Base-by-base conservation (phyloP, 331 rosid genomes). In the Malus hybrid region DNA sequence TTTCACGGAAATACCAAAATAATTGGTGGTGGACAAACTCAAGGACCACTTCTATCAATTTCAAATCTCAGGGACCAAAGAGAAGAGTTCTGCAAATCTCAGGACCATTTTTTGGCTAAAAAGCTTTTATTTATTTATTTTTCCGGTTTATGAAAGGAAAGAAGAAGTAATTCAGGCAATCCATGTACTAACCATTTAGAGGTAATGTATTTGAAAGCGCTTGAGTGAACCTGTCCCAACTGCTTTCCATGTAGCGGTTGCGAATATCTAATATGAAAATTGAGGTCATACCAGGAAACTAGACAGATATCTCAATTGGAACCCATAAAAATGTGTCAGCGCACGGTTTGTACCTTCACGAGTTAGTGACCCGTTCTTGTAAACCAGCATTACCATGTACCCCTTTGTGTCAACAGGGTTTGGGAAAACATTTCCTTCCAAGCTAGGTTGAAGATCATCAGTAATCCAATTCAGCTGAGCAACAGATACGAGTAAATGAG, bases 381-480 rank as follows among this genome's bases (percentile, higher is more conserved):
- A 94, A 6, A 85, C 89, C 86, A 94, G 52, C 99, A 94, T 94
- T 73, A 92, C 97, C 97, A 94, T 92, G 86, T 88, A 94, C 78
- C 89, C 89, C 60, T 88, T 88, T 11, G 83, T 75, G 82, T 94
- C 97, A 70, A 94, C 97, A 36, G 97, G 97, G 78, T 83, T 94
- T 28, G 99, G 97, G 74, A 94, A 94, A 76, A 92, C 93, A 74
- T 94, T 92, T 61, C 99, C 99, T 83, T 92, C 99, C 80, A 94
- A 67, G 72, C 93, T 86, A 44, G 99, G 97, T 73, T 87, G 87
- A 76, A 95, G 91, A 79, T 94, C 93, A 69, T 78, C 83, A 22
- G 97, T 86, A 79, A 92, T 94, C 88, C 93, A 92, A 57, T 90
- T 91, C 33, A 92, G 93, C 99, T 94, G 83, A 75, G 63, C 67